Evolutionary conservation across 2,329 filamentous ascomycete species (phyloP).

Genomic region (Alternaria sp.): DNA sequence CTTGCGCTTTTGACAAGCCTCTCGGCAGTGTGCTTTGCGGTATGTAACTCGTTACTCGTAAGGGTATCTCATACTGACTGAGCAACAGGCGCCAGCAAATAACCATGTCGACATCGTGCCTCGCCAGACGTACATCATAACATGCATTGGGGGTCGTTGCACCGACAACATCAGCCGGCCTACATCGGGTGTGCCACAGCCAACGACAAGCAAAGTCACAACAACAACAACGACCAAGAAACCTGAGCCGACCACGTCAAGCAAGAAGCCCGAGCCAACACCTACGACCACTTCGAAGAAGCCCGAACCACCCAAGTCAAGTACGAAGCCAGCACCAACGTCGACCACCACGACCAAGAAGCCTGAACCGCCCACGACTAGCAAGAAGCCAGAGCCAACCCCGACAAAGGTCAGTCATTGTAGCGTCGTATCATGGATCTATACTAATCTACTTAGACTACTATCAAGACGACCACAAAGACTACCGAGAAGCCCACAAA

Average conservation of each 20-base stretch:
- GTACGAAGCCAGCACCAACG: not conserved
- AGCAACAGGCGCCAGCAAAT: slow-evolving; percentile 27
- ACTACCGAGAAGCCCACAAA: slow-evolving; percentile 10
- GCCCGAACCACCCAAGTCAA: not conserved
- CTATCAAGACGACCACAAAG: slow-evolving; percentile 12
- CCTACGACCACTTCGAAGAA: not conserved
- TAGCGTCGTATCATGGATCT: not conserved
- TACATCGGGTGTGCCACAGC: slow-evolving; percentile 8
- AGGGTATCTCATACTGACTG: not conserved
- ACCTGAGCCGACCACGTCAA: slow-evolving; percentile 10
- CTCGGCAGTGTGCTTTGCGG: slow-evolving; percentile 25
- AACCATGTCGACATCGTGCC: slow-evolving; percentile 17
- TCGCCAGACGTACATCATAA: slow-evolving; percentile 38
- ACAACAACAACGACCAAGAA: slow-evolving; percentile 14
- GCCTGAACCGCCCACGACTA: slow-evolving; percentile 9
- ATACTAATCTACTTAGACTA: slow-evolving; percentile 5
- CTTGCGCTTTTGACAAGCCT: slow-evolving; percentile 20
- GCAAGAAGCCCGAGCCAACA: slow-evolving; percentile 7
- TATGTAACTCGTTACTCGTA: slow-evolving; percentile 5
- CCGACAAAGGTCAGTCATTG: slow-evolving; percentile 9
- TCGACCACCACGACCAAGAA: slow-evolving; percentile 9
- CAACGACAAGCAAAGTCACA: slow-evolving; percentile 14
- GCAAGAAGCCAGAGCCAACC: slow-evolving; percentile 8
- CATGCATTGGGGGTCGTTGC: slow-evolving; percentile 29
- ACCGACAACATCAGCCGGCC: slow-evolving; percentile 16